Evolutionary conservation across 1,284 basidiomycete genomes (phyloP).

Genomic region (Peniophora sp.): DNA sequence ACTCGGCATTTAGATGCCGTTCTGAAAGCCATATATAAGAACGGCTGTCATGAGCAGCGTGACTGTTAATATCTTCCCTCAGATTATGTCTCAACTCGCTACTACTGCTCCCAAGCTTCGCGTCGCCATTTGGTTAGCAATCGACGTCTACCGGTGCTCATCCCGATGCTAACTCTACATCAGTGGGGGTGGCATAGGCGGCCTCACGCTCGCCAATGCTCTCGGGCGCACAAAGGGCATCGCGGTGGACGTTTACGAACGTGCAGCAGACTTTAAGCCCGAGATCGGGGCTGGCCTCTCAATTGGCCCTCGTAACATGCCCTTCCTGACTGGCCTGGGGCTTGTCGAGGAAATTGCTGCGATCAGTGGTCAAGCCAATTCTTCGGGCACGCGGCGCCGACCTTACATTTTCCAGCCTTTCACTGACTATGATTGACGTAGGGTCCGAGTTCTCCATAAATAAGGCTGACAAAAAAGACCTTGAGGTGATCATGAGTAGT

Average conservation of each 20-base stretch:
- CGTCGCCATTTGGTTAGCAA: not conserved
- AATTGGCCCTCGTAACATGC: slow-evolving; percentile 25
- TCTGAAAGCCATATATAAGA: too few relatives aligned
- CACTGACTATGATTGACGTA: not conserved
- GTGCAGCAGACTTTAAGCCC: slow-evolving; percentile 20
- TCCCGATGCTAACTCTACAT: not conserved
- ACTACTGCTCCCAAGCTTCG: not conserved
- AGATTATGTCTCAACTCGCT: too few relatives aligned
- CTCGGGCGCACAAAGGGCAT: slow-evolving; percentile 23
- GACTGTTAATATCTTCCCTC: too few relatives aligned
- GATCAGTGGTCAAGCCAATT: slow-evolving; percentile 8
- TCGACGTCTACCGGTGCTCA: not conserved
- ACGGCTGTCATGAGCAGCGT: too few relatives aligned
- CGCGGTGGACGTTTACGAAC: slow-evolving; percentile 31
- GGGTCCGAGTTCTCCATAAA: not conserved
- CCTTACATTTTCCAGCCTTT: not conserved
- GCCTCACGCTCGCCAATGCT: slow-evolving; percentile 29
- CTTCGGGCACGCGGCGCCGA: not conserved
- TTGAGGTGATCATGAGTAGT: not conserved
- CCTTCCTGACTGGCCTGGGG: slow-evolving; percentile 21
- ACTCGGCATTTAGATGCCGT: too few relatives aligned
- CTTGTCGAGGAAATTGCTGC: slow-evolving; percentile 21
- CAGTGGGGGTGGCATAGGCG: slow-evolving; percentile 32
- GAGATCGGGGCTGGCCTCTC: slow-evolving; percentile 30
- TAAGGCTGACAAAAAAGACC: not conserved